Percentiles rank a stretch among this genome's conserved stretches.
Evolutionary conservation across 306 rosid species (phyloP).

Genomic region (Castanea mollissima): DNA sequence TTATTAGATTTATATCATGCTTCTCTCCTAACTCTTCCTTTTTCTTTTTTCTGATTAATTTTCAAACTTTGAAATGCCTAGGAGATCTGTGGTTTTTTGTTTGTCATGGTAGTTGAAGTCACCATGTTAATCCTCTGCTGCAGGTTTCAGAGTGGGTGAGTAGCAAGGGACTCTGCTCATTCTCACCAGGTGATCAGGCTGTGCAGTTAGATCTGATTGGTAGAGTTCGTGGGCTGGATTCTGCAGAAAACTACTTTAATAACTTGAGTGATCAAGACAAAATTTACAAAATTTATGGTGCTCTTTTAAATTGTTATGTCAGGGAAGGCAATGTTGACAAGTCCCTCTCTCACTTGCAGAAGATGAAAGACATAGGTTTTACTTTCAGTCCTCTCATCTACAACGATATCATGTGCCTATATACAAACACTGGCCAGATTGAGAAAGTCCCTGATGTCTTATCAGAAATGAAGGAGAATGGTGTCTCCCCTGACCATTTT

Average conservation of each 20-base stretch:
- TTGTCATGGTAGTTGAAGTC: not conserved
- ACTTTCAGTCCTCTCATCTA: constrained; percentile 41
- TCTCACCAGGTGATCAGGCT: constrained; percentile 46
- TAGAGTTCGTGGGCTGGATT: constrained; percentile 55
- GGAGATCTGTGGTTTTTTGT: not conserved
- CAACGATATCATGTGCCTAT: constrained; percentile 66
- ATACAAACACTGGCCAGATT: constrained; percentile 30
- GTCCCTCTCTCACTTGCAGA: constrained; percentile 60
- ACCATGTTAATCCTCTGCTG: constrained; percentile 4
- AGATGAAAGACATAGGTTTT: constrained; percentile 66
- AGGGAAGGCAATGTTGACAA: constrained; percentile 58
- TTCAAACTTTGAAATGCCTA: not conserved
- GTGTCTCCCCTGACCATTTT: constrained; percentile 50
- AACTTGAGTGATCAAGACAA: constrained; percentile 45
- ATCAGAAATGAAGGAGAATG: constrained; percentile 51
- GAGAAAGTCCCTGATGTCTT: constrained; percentile 62
- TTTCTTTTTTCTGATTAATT: not conserved
- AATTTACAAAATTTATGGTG: constrained; percentile 48
- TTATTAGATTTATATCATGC: not conserved
- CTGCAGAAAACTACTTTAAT: constrained; percentile 58
- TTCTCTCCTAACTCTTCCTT: not conserved
- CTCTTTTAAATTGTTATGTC: constrained; percentile 71
- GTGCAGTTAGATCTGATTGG: constrained; percentile 63
- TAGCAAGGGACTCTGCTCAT: constrained; percentile 38
- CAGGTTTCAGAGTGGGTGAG: constrained; percentile 79